A percentile compares a stretch with the other conserved stretches of the same genome.
Conservation (phyloP, 352 stramenopile genomes). For the Phytophthora europaea region DNA sequence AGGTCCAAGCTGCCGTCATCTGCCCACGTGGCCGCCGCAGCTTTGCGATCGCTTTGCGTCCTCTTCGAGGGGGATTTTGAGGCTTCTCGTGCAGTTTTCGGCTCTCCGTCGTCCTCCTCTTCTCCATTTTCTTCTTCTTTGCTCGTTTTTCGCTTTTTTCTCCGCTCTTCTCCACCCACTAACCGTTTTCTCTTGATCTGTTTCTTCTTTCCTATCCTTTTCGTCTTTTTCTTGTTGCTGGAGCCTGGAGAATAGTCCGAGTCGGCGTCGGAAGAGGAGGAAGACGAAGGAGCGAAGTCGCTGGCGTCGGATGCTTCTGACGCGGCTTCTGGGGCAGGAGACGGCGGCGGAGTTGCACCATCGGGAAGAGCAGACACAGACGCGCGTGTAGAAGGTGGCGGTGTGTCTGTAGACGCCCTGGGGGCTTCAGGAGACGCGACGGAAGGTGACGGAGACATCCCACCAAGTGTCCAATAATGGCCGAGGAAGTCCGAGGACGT, state of each 20-base stretch:
- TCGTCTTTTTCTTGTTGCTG: conserved; percentile 4
- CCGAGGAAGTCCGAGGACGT: conserved; percentile 10
- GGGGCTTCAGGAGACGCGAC: not conserved
- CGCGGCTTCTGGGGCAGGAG: conserved; percentile 6
- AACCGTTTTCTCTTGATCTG: conserved; percentile 38
- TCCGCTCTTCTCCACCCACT: conserved; percentile 8
- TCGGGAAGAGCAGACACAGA: conserved; percentile 12
- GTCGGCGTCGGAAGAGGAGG: conserved; percentile 37
- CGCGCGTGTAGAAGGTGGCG: conserved; percentile 13
- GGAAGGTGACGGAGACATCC: conserved; percentile 23
- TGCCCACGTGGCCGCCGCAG: conserved; percentile 43
- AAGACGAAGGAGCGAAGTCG: conserved; percentile 17
- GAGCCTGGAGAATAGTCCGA: conserved; percentile 46
- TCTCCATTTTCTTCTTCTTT: conserved; percentile 15
- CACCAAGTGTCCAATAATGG: not conserved
- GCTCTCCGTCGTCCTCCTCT: conserved; percentile 1
- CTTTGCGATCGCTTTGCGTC: conserved; percentile 30
- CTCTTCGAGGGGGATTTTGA: conserved; percentile 5
- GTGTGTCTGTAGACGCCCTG: conserved; percentile 6
- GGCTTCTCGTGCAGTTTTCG: not conserved
- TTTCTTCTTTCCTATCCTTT: conserved; percentile 25
- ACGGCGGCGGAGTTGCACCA: conserved; percentile 21
- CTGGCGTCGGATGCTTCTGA: conserved; percentile 20
- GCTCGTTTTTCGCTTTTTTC: conserved; percentile 4
- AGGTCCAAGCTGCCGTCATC: conserved; percentile 56